Evolutionary conservation across 257 asterid species (phyloP).

Genomic region (Nicotiana sylvestris): DNA sequence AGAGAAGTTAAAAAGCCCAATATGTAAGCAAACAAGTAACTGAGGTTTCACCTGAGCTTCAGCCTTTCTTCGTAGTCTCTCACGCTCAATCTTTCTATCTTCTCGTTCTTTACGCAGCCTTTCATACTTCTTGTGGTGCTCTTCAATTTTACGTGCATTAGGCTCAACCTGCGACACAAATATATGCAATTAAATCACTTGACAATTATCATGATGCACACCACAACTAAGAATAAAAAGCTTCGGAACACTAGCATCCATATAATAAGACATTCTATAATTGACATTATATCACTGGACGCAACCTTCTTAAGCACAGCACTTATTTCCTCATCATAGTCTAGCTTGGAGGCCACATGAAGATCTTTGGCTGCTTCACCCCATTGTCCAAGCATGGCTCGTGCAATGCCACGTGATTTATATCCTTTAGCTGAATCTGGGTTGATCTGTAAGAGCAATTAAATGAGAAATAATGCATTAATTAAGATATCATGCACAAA

Average conservation of each 20-base stretch:
- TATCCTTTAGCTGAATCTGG: conserved; percentile 99
- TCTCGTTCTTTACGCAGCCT: conserved; percentile 88
- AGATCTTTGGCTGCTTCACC: conserved; percentile 91
- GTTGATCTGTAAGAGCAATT: conserved; percentile 52
- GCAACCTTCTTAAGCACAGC: conserved; percentile 84
- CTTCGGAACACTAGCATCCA: neutral
- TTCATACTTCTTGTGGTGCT: conserved; percentile 83
- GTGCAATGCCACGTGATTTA: conserved; percentile 92
- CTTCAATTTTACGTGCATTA: conserved; percentile 87
- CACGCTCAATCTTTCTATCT: conserved; percentile 61
- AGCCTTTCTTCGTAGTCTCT: conserved; percentile 77
- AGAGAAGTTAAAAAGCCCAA: neutral
- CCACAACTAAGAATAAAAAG: neutral
- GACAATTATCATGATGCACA: neutral
- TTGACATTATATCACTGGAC: neutral
- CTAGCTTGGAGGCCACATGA: conserved; percentile 87
- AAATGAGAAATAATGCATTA: neutral
- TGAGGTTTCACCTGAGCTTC: conserved; percentile 66
- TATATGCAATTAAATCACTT: neutral
- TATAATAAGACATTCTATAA: neutral
- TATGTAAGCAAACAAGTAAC: neutral
- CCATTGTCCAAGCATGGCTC: conserved; percentile 93
- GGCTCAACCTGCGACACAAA: conserved; percentile 71
- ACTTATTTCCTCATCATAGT: conserved; percentile 88
- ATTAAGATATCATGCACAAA: neutral